A percentile compares a stretch with the other conserved stretches of the same genome.
Conservation (phyloP, 2,329 filamentous ascomycete species). For the Penicillium sp. region DNA sequence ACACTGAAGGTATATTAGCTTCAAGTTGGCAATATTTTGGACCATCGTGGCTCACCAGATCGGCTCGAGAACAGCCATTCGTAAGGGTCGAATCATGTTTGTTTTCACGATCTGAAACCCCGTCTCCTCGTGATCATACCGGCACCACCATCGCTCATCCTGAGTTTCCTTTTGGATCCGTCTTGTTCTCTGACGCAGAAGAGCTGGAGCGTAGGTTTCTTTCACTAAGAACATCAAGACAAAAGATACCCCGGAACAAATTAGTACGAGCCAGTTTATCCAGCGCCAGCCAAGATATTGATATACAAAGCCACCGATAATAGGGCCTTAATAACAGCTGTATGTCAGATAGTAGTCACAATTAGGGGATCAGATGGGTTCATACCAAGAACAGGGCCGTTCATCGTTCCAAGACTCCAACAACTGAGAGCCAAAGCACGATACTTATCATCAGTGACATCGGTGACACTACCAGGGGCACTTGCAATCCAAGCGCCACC, state of each 20-base stretch:
- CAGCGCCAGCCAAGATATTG: constrained; percentile 71
- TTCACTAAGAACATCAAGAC: constrained; percentile 58
- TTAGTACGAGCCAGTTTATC: constrained; percentile 75
- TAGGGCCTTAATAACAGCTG: constrained; percentile 11
- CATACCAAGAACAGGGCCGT: constrained; percentile 54
- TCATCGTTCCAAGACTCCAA: constrained; percentile 75
- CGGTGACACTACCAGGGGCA: constrained; percentile 72
- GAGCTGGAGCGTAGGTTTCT: constrained; percentile 71
- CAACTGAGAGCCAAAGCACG: constrained; percentile 76
- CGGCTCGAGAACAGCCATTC: constrained; percentile 65
- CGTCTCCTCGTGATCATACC: constrained; percentile 67
- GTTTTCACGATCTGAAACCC: constrained; percentile 59
- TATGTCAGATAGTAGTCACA: constrained; percentile 11
- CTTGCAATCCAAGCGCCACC: constrained; percentile 75
- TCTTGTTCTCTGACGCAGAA: constrained; percentile 63
- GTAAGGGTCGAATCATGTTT: constrained; percentile 70
- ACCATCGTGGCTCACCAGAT: constrained; percentile 60
- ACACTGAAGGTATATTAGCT: constrained; percentile 46
- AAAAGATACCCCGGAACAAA: constrained; percentile 63
- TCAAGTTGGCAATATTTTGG: constrained; percentile 1
- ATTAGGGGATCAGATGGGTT: neutral
- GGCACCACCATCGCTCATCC: constrained; percentile 68
- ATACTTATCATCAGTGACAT: constrained; percentile 71
- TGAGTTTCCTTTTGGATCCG: constrained; percentile 61
- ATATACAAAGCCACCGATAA: constrained; percentile 46